Evolutionary conservation across 202 grass and related monocot species (phyloP).

Genomic region (Elaeis oleifera): DNA sequence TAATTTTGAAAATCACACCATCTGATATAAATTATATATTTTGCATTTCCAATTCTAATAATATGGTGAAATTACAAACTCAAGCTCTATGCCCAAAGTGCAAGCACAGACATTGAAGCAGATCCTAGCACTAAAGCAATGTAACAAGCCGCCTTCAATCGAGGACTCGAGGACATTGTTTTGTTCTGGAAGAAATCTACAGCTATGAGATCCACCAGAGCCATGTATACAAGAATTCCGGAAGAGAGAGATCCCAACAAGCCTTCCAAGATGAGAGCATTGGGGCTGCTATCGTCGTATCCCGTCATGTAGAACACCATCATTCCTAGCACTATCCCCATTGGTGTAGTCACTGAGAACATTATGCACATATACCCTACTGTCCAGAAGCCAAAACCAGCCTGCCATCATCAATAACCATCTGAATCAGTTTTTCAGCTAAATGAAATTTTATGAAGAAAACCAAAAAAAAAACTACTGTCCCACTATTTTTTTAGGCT

Average conservation of each 20-base stretch:
- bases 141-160: constrained; percentile 69
- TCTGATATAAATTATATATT: background rate
- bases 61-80: background rate
- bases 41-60: no score
- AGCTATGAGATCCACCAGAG: constrained; percentile 89
- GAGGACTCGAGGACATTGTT: constrained; percentile 49
- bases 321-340: constrained; percentile 94
- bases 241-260: constrained; percentile 83
- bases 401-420: constrained; percentile 42
- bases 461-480: background rate
- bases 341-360: constrained; percentile 95
- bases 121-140: constrained; percentile 83
- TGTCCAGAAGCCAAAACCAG: constrained; percentile 72
- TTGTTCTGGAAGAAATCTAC: constrained; percentile 97
- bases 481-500: no score
- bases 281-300: constrained; percentile 86
- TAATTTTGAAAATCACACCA: constrained; percentile 12
- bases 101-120: constrained; percentile 92
- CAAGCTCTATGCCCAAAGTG: constrained; percentile 74
- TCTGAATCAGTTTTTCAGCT: constrained; percentile 16
- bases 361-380: constrained; percentile 94
- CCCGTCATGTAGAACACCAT: constrained; percentile 81
- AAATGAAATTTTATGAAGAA: background rate
- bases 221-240: constrained; percentile 95
- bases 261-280: constrained; percentile 88